phyloP scores from a whole-genome alignment of 306 rosid genomes.

The Abrus pulchellus region DNA sequence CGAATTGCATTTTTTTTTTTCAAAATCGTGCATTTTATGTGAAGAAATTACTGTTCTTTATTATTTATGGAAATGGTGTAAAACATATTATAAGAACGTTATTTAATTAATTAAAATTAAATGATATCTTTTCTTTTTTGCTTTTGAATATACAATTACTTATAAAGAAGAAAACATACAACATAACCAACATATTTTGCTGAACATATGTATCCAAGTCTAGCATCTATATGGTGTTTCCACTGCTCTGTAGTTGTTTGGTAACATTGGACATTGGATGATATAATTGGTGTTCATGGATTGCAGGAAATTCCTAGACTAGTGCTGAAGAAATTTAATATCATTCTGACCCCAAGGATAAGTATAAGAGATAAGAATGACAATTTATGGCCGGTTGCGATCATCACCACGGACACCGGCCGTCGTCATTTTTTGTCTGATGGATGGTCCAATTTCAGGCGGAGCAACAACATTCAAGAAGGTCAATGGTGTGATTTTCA shows the following conservation, averaged over 20 bases:
- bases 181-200: neutral
- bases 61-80: neutral
- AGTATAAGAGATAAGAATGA: constrained; percentile 2
- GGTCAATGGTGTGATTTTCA: constrained; percentile 6
- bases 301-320: constrained; percentile 28
- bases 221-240: too few species aligned
- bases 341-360: neutral
- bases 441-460: constrained; percentile 8
- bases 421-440: neutral
- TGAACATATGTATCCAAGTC: neutral
- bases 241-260: neutral
- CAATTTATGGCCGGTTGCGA: neutral
- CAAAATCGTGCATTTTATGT: neutral
- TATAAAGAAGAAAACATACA: neutral
- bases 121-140: neutral
- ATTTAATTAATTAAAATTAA: too few species aligned
- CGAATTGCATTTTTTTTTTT: neutral
- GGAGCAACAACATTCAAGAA: neutral
- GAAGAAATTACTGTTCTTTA: neutral
- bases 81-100: neutral
- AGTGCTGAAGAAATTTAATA: neutral
- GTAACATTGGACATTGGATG: neutral
- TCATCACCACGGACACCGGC: fast-evolving
- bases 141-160: neutral
- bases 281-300: constrained; percentile 4